phyloP scores from a whole-genome alignment of 352 stramenopile genomes.

The Globisporangium spiculum region DNA sequence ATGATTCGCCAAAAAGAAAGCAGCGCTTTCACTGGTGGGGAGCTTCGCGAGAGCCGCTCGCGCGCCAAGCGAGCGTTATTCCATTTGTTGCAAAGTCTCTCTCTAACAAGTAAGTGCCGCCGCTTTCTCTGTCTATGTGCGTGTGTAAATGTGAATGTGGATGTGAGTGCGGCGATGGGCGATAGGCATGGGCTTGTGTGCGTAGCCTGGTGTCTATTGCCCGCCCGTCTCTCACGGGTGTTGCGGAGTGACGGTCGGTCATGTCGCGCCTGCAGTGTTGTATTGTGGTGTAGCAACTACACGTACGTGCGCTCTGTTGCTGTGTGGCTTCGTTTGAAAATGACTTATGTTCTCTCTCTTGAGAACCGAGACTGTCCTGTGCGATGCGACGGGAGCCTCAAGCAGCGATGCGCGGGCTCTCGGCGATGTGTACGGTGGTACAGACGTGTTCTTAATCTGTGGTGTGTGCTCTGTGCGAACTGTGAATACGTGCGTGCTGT shows the following conservation, averaged over 20 bases:
- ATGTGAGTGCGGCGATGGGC: neutral
- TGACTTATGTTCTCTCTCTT: slow-evolving; percentile 70
- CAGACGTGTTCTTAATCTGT: slow-evolving; percentile 89
- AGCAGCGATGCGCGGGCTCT: slow-evolving; percentile 27
- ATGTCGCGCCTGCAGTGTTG: neutral
- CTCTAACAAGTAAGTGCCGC: slow-evolving; percentile 78
- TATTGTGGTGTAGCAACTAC: neutral
- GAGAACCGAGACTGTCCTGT: slow-evolving; percentile 91
- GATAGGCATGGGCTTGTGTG: neutral
- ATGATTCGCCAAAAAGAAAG: slow-evolving; percentile 20
- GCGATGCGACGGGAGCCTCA: slow-evolving; percentile 38
- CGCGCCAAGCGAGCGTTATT: slow-evolving; percentile 6
- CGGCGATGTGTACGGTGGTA: slow-evolving; percentile 72
- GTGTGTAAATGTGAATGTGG: neutral
- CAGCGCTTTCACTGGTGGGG: slow-evolving; percentile 45
- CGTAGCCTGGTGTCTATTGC: neutral
- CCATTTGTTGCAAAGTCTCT: slow-evolving; percentile 88
- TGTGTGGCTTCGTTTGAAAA: slow-evolving; percentile 24
- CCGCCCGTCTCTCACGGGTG: neutral
- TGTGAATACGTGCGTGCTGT: slow-evolving; percentile 4
- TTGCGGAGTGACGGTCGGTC: slow-evolving; percentile 3
- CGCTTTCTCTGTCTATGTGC: slow-evolving; percentile 16
- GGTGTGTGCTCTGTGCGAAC: slow-evolving; percentile 14
- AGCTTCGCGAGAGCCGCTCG: slow-evolving; percentile 9
- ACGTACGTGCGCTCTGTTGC: slow-evolving; percentile 16